Evolutionary conservation across 164 flowering plant genomes (phyloP).

Genomic region (Tetrastigma voinierianum): DNA sequence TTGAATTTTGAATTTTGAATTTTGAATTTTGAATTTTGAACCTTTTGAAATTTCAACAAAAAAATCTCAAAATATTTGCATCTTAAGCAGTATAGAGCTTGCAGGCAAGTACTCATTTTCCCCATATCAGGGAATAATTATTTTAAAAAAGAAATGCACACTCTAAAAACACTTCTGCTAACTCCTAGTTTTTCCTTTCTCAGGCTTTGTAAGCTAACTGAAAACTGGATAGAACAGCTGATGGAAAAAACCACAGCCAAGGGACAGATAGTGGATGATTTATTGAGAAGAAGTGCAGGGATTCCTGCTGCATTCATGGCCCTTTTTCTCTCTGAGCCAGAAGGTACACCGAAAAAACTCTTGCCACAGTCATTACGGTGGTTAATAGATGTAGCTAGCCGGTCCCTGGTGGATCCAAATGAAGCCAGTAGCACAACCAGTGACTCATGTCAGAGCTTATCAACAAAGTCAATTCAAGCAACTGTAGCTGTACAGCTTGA

Average conservation of each 20-base stretch:
- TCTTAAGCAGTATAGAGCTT: too few relatives aligned
- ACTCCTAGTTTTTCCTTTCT: conserved; percentile 10
- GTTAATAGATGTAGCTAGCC: conserved; percentile 73
- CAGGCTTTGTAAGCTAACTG: conserved; percentile 91
- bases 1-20: too few relatives aligned
- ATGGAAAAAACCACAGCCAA: conserved; percentile 88
- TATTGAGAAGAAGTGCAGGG: conserved; percentile 96
- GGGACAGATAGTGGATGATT: conserved; percentile 91
- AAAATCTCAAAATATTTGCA: too few relatives aligned
- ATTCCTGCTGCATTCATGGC: conserved; percentile 97
- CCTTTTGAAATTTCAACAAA: too few relatives aligned
- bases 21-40: too few relatives aligned
- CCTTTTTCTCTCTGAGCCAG: conserved; percentile 94
- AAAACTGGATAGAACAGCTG: conserved; percentile 94
- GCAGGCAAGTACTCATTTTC: too few relatives aligned
- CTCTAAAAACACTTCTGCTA: not conserved
- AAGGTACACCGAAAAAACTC: conserved; percentile 93
- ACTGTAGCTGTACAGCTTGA: conserved; percentile 10
- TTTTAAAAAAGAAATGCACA: not conserved
- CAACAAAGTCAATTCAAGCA: conserved; percentile 19
- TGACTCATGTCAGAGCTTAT: conserved; percentile 10
- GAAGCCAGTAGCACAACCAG: conserved; percentile 17
- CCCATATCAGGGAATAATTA: not conserved
- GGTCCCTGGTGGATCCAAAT: conserved; percentile 31
- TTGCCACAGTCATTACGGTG: conserved; percentile 85